Conservation (phyloP, 2,329 filamentous ascomycete genomes). For the Fusarium sublunatum region DNA sequence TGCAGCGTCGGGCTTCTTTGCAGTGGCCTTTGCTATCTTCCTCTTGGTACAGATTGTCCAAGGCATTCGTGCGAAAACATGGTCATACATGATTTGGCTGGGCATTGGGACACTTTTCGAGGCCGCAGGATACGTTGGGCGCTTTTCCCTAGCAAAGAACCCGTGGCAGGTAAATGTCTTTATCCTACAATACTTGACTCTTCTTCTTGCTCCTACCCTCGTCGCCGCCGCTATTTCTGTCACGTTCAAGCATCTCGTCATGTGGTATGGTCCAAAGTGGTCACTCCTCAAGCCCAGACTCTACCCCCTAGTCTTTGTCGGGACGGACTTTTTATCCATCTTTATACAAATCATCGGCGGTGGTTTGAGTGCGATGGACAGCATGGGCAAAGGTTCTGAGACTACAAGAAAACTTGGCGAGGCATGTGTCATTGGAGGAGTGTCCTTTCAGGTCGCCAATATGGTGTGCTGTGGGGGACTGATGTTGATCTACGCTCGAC, state of each 20-base stretch:
- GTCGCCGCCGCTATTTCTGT: slow-evolving; percentile 60
- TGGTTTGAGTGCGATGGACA: slow-evolving; percentile 24
- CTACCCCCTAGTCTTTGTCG: slow-evolving; percentile 63
- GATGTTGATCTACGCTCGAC: slow-evolving; percentile 30
- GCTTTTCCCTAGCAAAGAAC: slow-evolving; percentile 53
- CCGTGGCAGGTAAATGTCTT: slow-evolving; percentile 56
- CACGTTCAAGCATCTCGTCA: slow-evolving; percentile 58
- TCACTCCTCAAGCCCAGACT: slow-evolving; percentile 55
- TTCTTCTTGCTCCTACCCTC: slow-evolving; percentile 57
- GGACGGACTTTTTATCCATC: slow-evolving; percentile 58
- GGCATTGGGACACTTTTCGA: slow-evolving; percentile 55
- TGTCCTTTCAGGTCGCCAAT: slow-evolving; percentile 45
- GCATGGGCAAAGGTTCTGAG: slow-evolving; percentile 20
- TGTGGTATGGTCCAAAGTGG: slow-evolving; percentile 55
- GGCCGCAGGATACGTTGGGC: slow-evolving; percentile 55
- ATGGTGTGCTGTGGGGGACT: slow-evolving; percentile 40
- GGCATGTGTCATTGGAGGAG: slow-evolving; percentile 40
- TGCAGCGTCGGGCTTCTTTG: slow-evolving; percentile 47
- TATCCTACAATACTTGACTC: slow-evolving; percentile 54
- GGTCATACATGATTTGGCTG: slow-evolving; percentile 53
- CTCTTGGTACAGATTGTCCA: slow-evolving; percentile 49
- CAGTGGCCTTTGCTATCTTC: slow-evolving; percentile 50
- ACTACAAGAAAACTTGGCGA: slow-evolving; percentile 24
- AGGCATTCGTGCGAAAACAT: slow-evolving; percentile 51
- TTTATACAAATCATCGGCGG: slow-evolving; percentile 41